Base-by-base conservation (phyloP, 2,329 filamentous ascomycete species). In the Teratosphaeria gauchensis region DNA sequence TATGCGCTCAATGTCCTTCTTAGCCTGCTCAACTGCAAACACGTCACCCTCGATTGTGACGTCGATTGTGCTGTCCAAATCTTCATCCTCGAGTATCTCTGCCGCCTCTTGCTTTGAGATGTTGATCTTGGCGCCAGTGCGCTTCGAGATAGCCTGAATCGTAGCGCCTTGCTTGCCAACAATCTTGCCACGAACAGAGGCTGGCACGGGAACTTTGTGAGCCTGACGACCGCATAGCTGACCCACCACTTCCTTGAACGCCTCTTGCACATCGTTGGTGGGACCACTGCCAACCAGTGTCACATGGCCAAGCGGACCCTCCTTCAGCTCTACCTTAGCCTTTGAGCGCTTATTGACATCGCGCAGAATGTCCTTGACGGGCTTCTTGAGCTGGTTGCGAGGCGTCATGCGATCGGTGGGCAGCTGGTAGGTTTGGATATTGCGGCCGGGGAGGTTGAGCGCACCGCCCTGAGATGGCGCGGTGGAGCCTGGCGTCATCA, bases 281-380 rank as follows among this genome's bases (percentile, higher is more conserved):
- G 90, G 87, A 59, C 94, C 92, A 64, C 85, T 87, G 54, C 90
- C 91, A 73, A 92, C 89, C 70, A 99, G 95, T 66, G 87, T 85
- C 66, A 91, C 80, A 42, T 83, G 82, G 24, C 88, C 89, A 63
- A 84, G 86, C 62, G 85, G 82, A n/a, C 86, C 84, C 60, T 84
- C 82, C 59, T 84, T 84, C 80, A 92, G 87, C 65, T 88, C 86
- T 65, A 99, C 84, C 66, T 85, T 89, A 59, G 92, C 91, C 72
- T 92, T 91, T 61, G 90, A 95, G 71, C 88, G 89, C 75, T 88
- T 89, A 77, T 95, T 96, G 76, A 97, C 89, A 64, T 96, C 91
- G 72, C 90, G 89, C 70, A 96, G 79, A 64, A 94, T 86, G 65
- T 97, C 92, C 33, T 84, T 79, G 56, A 96, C 80, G 7, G 92